Base-by-base conservation (phyloP, 441 rosid genomes). In the Arabidopsis lyrata region DNA sequence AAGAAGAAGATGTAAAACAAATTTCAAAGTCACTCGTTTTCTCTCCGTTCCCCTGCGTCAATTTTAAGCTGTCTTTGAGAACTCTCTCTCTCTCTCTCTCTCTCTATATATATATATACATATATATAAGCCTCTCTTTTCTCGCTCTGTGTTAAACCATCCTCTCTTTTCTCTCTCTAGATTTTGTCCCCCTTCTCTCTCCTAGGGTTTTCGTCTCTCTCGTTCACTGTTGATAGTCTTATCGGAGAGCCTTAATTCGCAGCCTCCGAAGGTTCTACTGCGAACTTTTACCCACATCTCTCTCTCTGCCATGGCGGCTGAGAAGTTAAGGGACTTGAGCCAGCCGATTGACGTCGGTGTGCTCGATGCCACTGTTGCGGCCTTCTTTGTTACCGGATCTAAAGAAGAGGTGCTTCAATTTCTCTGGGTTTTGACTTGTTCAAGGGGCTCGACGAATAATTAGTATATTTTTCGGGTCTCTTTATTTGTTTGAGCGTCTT, bases 331-430 rank as follows among this genome's bases (percentile, higher is more conserved):
- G 73, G 96, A 96, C 86, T 90, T 96, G 87, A 94, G 96, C 75
- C 90, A 88, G 75, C 92, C 96, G 75, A 92, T 96, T 78, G 99
- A 96, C 82, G 99, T 96, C 70, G 80, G 79, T 76, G 79, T 94
- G 74, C 99, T 96, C 75, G 98, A 96, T 74, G 97, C 98, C 49
- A 94, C 98, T 70, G 99, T 96, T 68, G 96, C 97, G 34, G 98
- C 99, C 76, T 96, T 96, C 87, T 96, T 94, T 38, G 99, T 98
- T 76, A 96, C 99, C 77, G 99, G 99, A 96, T 96, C 99, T 84
- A 96, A 96, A 61, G 97, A 96, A 50, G 99, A 96, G 99, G 99
- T 96, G 32, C 29, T 84, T 70, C 65, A 5, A 69, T 67, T 54
- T 47, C 64, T 70, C 75, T 73, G 42, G 31, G 31, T 29, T 27